phyloP scores from a whole-genome alignment of 768 basidiomycete species.

The Hypholoma sublateritium region DNA sequence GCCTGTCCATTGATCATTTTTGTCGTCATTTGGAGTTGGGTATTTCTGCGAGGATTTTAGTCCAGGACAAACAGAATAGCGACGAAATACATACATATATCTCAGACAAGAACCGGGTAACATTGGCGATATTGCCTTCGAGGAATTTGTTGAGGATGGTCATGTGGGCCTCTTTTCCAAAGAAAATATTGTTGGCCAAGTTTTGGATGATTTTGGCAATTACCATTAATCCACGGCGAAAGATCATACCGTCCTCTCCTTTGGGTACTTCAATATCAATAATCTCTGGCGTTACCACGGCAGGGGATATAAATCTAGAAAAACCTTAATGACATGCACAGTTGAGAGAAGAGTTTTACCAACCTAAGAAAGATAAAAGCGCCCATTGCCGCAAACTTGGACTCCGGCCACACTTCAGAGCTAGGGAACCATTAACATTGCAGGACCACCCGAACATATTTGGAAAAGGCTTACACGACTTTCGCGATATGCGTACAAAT shows the following conservation, averaged over 20 bases:
- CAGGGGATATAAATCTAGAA: slow-evolving; percentile 84
- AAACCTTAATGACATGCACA: background rate
- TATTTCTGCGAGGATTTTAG: slow-evolving; percentile 31
- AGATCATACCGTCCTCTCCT: slow-evolving; percentile 46
- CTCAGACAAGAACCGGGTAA: slow-evolving; percentile 77
- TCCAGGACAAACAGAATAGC: background rate
- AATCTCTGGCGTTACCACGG: slow-evolving; percentile 81
- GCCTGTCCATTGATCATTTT: slow-evolving; percentile 70
- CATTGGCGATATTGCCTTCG: slow-evolving; percentile 62
- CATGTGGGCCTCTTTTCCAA: slow-evolving; percentile 90
- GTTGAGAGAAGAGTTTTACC: background rate
- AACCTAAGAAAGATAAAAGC: slow-evolving; percentile 91
- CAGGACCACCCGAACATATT: background rate
- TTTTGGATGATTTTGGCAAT: slow-evolving; percentile 94
- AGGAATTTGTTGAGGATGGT: slow-evolving; percentile 76
- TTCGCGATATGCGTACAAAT: slow-evolving; percentile 80
- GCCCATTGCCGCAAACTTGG: slow-evolving; percentile 80
- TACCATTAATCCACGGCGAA: slow-evolving; percentile 79
- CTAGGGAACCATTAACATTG: slow-evolving; percentile 27
- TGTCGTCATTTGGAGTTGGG: slow-evolving; percentile 45
- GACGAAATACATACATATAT: slow-evolving; percentile 52
- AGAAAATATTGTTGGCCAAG: slow-evolving; percentile 91
- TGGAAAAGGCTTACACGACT: slow-evolving; percentile 58
- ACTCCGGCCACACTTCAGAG: slow-evolving; percentile 70
- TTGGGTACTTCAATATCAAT: slow-evolving; percentile 81